Evolutionary conservation across 1,139 yeast species (phyloP).

Genomic region (Zygosaccharomyces pseudobailii): DNA sequence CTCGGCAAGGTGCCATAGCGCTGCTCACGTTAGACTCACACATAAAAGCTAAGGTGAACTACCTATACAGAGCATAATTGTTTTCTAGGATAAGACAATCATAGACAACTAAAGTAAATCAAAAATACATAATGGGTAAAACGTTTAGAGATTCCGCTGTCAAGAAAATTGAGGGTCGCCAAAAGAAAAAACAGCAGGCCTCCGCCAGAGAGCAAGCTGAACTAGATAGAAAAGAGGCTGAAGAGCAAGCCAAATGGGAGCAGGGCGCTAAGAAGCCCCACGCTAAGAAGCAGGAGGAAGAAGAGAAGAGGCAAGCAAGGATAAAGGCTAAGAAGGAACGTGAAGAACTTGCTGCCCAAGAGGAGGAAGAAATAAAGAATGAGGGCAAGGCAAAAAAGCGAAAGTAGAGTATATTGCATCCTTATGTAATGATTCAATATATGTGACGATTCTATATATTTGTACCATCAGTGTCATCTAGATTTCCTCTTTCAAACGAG

Average conservation of each 20-base stretch:
- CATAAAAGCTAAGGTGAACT: not conserved
- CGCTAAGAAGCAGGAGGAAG: constrained; percentile 28
- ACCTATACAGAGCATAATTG: not conserved
- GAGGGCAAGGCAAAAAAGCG: constrained; percentile 26
- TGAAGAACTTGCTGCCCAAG: constrained; percentile 32
- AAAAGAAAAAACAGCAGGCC: constrained; percentile 33
- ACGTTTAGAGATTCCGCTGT: constrained; percentile 34
- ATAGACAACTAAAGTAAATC: not conserved
- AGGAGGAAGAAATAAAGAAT: constrained; percentile 27
- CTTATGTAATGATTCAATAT: not conserved
- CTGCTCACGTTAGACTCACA: not conserved
- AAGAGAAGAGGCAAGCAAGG: constrained; percentile 31
- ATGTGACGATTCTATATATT: not conserved
- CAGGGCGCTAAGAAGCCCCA: constrained; percentile 35
- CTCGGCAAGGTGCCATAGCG: not conserved
- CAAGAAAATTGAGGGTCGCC: constrained; percentile 33
- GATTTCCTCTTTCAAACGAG: not conserved
- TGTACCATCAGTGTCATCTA: not conserved
- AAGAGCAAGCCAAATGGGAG: constrained; percentile 34
- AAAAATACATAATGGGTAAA: constrained; percentile 29
- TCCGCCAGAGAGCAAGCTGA: constrained; percentile 26
- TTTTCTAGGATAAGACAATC: too few relatives aligned
- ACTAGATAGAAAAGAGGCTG: constrained; percentile 25
- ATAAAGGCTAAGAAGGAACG: constrained; percentile 30
- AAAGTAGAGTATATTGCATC: constrained; percentile 2